Base-by-base conservation (phyloP, 768 basidiomycete species). In the Suillus clintonianus region DNA sequence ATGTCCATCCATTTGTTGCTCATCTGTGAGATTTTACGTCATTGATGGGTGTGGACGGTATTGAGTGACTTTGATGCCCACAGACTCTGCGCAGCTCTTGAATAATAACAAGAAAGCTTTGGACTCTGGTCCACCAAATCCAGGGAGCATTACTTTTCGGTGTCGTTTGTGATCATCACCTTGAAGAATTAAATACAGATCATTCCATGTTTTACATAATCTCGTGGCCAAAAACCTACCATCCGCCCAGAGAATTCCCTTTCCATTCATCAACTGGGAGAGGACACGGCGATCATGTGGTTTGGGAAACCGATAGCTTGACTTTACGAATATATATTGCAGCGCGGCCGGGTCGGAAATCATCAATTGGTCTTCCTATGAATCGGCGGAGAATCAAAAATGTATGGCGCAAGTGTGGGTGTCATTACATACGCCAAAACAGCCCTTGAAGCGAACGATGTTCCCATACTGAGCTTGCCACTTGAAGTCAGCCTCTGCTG, bases 41-140 rank as follows among this genome's bases (percentile, higher is more conserved):
- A n/a, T 37, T 34, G 8, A 47, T 19, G 30, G 14, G 13, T 22
- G 37, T 30, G n/a, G 22, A 8, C 15, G 22, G 34, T 50, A 24
- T 53, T n/a, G 17, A 50, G 11, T 50, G 41, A 32, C 24, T 32
- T 19, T 15, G 30, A 30, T 13, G 22, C 68, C 36, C 47, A 77
- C 76, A 30, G 68, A 64, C 59, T 70, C 69, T 1, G 69, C 76
- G 13, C 68, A 80, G 62, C 75, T 76, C 42, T 73, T 77, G 72
- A 87, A 86, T 55, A 86, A 74, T 30, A 79, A 74, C 8, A 86
- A 76, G 63, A 83, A 85, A 1, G 85, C 78, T 61, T 80, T 85
- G 36, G 81, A 78, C 65, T 86, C 83, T 0, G 81, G 80, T 10
- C 72, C 78, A 59, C 85, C 84, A 63, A 87, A 87, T 3, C 83